Percentiles rank a stretch among this genome's conserved stretches.
These are phyloP conservation scores for Aspergillus affinis DNA, from an alignment of 495 filamentous ascomycete genomes.

Conservation along the genomic window DNA sequence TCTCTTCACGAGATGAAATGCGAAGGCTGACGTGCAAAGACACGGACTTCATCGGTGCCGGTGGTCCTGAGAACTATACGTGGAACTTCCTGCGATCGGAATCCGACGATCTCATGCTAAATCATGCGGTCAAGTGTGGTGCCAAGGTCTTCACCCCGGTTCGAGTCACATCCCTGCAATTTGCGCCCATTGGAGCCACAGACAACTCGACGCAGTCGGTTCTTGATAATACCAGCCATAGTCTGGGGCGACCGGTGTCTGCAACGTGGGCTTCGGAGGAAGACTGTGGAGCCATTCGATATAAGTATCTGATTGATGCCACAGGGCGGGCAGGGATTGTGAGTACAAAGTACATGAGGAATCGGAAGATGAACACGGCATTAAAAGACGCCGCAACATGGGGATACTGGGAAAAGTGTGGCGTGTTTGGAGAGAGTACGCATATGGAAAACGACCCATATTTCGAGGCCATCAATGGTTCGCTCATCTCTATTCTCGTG, in stretches of 20 bases:
- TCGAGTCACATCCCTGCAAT: not conserved
- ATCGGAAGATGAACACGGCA: conserved; percentile 34
- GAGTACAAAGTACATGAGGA: conserved; percentile 40
- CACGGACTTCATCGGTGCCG: conserved; percentile 49
- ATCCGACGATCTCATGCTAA: conserved; percentile 50
- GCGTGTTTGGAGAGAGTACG: conserved; percentile 20
- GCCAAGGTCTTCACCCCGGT: conserved; percentile 38
- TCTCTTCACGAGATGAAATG: not conserved
- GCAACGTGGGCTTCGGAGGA: not conserved
- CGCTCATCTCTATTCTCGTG: not conserved
- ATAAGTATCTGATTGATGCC: not conserved
- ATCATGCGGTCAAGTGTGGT: conserved; percentile 46
- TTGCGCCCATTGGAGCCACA: not conserved
- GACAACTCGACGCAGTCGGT: not conserved
- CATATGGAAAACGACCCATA: conserved; percentile 25
- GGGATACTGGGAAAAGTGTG: conserved; percentile 38
- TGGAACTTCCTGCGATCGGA: conserved; percentile 58
- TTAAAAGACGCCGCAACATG: conserved; percentile 40
- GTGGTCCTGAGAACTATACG: conserved; percentile 40
- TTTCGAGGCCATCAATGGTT: conserved; percentile 39
- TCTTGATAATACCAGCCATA: not conserved
- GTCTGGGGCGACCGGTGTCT: not conserved
- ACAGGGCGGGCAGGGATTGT: not conserved
- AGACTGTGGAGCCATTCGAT: not conserved
- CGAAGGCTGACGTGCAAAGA: conserved; percentile 14